A percentile compares a stretch with the other conserved stretches of the same genome.
Conservation (phyloP, 306 rosid species). For the Prunus mira region DNA sequence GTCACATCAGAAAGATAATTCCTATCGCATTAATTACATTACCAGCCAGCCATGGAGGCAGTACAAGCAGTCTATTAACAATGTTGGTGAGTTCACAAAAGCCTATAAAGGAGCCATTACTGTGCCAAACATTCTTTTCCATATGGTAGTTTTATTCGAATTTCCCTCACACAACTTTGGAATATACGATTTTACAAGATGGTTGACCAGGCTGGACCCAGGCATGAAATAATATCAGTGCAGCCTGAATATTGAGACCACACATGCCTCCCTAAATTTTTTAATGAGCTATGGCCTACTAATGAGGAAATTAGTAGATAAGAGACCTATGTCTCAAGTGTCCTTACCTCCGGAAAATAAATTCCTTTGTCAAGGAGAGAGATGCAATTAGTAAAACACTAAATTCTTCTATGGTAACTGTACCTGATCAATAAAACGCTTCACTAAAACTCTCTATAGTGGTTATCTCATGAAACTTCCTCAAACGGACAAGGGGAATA, state of each 20-base stretch:
- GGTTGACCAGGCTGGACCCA: conserved; percentile 1
- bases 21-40: neutral
- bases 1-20: neutral
- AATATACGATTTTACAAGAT: neutral
- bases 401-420: neutral
- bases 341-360: neutral
- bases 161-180: neutral
- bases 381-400: neutral
- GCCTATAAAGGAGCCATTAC: neutral
- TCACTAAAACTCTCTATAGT: conserved; percentile 65
- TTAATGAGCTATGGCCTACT: neutral
- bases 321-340: neutral
- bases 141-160: neutral
- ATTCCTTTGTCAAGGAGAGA: neutral
- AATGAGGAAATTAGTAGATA: neutral
- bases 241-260: neutral
- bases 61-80: neutral
- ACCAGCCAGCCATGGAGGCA: neutral
- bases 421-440: conserved; percentile 92
- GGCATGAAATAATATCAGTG: neutral
- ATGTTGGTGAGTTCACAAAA: neutral
- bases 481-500: conserved; percentile 64
- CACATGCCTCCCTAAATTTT: neutral
- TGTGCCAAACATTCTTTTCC: neutral
- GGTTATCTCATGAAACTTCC: conserved; percentile 62